Base-by-base conservation (phyloP, 768 basidiomycete genomes). In the Termitomyces sp. region DNA sequence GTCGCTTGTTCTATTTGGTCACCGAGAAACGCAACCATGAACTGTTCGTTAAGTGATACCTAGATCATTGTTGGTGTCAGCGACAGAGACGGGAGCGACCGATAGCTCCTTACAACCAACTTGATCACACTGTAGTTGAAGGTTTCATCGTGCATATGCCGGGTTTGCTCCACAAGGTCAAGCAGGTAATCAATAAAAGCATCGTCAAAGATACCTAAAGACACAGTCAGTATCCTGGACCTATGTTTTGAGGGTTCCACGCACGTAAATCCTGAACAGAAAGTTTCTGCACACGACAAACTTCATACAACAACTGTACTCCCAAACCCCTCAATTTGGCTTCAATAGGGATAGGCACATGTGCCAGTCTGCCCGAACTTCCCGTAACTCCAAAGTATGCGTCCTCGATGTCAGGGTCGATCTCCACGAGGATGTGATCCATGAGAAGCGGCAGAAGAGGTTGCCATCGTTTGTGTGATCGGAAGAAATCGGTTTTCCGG, bases 51-150 rank as follows among this genome's bases (percentile, higher is more conserved):
- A 36, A 99, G 79, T 0, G 95, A 88, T 37, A 95, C 88, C 94
- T 96, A 68, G 1, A 25, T 37, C 45, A 10, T 15, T 64, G 17
- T 60, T n/a, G 54, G 34, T 32, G 9, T 61, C 53, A 11, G 56
- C n/a, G 0, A 37, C 2, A 20, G 42, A 53, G 14, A 37, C 34
- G 56, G 47, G 37, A 47, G 31, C 15, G 36, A 10, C 37, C 55
- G 40, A 59, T 40, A 55, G 9, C 20, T 17, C 73, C 89, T 71
- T 67, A 96, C 96, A 63, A 98, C 87, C 38, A 98, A 81, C 71
- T 96, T 96, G 72, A 99, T 96, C 42, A 98, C 88, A 1, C 92
- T 88, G 71, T 98, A 98, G 69, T 98, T 98, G 74, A 98, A 89
- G 0, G 88, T 85, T 63, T 99, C 97, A 68, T 98, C 96, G 1